Evolutionary conservation across 495 filamentous ascomycete species (phyloP).

Genomic region (Choiromyces venosus): DNA sequence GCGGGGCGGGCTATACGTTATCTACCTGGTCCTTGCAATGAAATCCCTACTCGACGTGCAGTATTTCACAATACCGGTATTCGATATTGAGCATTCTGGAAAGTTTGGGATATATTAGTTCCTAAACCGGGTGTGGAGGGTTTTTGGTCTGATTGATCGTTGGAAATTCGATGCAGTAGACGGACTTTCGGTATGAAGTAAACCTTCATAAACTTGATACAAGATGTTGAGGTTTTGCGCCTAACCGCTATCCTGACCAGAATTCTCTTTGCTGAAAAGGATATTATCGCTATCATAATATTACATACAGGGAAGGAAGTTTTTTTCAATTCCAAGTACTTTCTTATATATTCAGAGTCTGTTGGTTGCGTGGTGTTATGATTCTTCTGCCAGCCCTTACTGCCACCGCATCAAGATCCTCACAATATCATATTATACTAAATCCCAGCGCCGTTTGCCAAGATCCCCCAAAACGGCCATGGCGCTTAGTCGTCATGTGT

Average conservation of each 20-base stretch:
- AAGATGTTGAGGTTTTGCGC: neutral
- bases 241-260: neutral
- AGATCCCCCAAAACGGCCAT: neutral
- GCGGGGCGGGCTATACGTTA: neutral
- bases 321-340: neutral
- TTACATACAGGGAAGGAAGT: neutral
- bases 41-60: neutral
- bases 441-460: neutral
- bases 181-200: neutral
- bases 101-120: neutral
- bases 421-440: neutral
- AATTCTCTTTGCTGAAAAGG: neutral
- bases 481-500: neutral
- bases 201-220: neutral
- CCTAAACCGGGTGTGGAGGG: neutral
- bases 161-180: neutral
- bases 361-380: neutral
- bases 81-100: neutral
- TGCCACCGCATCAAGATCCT: neutral
- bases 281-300: neutral
- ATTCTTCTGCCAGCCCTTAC: neutral
- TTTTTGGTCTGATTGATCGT: neutral
- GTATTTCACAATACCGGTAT: neutral
- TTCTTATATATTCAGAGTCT: neutral
- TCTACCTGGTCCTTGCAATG: neutral